These are phyloP conservation scores for Saprolegnia parasitica DNA, from an alignment of 352 stramenopile genomes.

Conservation along the genomic window DNA sequence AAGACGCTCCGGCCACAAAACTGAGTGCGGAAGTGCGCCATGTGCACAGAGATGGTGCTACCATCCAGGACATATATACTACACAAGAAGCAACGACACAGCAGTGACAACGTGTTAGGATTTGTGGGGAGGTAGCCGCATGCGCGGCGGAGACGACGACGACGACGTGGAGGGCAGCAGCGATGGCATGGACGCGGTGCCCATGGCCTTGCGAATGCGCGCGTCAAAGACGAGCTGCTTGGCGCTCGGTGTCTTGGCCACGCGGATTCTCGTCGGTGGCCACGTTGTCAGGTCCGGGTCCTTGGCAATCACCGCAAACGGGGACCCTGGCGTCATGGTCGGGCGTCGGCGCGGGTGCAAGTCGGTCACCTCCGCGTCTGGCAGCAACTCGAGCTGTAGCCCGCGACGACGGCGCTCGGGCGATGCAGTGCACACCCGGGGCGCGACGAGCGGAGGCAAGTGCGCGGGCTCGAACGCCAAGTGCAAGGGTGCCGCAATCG, in stretches of 20 bases:
- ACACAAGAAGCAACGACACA: no score
- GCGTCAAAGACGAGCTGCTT: constrained; percentile 27
- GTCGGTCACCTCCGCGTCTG: neutral
- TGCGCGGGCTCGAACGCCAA: neutral
- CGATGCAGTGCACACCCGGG: constrained; percentile 1
- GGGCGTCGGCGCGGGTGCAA: neutral
- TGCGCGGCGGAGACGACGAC: neutral
- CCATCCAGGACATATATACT: no score
- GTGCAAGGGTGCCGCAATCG: neutral
- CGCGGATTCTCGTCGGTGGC: constrained; percentile 22
- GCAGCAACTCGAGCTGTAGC: neutral
- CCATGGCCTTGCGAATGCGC: constrained; percentile 20
- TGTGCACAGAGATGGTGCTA: no score
- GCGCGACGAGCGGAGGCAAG: neutral
- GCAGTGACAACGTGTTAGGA: no score
- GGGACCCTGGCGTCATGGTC: neutral
- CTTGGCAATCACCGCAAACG: neutral
- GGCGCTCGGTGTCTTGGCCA: constrained; percentile 10
- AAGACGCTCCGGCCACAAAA: constrained; percentile 12
- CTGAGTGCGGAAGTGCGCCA: no score
- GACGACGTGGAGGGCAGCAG: neutral
- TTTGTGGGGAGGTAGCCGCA: no score
- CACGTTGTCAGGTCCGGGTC: constrained; percentile 11
- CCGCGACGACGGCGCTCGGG: neutral
- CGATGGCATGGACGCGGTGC: neutral